These are phyloP conservation scores for Hypoxylon sp. DNA, from an alignment of 2,329 filamentous ascomycete species.

Conservation along the genomic window DNA sequence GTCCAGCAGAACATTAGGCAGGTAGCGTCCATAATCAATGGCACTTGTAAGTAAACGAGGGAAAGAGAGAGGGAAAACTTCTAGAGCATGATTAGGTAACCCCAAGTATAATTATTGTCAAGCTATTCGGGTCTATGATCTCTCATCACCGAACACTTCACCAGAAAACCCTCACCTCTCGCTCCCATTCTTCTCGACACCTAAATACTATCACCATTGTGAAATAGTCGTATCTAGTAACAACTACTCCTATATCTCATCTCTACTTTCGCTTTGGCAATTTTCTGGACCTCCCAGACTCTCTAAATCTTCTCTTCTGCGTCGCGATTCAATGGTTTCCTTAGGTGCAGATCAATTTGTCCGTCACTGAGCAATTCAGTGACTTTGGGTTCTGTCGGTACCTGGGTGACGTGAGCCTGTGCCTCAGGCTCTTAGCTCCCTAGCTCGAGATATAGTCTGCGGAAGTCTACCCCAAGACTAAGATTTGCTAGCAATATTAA, in stretches of 20 bases:
- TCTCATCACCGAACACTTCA: conserved; percentile 6
- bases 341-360: conserved; percentile 4
- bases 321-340: conserved; percentile 15
- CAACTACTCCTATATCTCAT: conserved; percentile 29
- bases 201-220: conserved; percentile 33
- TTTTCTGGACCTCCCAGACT: not conserved
- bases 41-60: not conserved
- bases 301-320: not conserved
- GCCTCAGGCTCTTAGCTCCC: not conserved
- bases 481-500: not conserved
- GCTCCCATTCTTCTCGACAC: conserved; percentile 10
- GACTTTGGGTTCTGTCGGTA: not conserved
- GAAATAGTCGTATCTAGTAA: conserved; percentile 28
- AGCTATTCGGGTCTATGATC: conserved; percentile 1
- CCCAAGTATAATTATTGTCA: not conserved
- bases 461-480: not conserved
- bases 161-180: conserved; percentile 20
- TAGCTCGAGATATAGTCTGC: not conserved
- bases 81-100: not conserved
- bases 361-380: conserved; percentile 12
- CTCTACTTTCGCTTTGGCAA: conserved; percentile 13
- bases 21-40: not conserved
- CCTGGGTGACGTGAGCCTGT: not conserved
- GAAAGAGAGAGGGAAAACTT: not conserved
- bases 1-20: not conserved